Percentiles rank a stretch among this genome's conserved stretches.
These are phyloP conservation scores for Syzygium syzygioides DNA, from an alignment of 441 rosid genomes.

Conservation along the genomic window DNA sequence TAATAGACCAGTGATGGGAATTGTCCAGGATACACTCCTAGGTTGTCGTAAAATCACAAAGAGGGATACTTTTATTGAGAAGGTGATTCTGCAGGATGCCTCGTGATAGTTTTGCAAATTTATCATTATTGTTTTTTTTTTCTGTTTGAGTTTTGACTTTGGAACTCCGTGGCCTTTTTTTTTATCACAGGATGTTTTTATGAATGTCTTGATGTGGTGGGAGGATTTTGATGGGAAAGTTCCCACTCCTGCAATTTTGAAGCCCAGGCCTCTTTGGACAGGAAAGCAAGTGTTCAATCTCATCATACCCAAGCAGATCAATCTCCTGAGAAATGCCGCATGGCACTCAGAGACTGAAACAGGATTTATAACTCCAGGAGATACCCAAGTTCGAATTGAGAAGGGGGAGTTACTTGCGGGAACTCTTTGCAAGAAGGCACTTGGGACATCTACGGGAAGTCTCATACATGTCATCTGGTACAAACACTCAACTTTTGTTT, in stretches of 20 bases:
- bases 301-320: conserved; percentile 97
- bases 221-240: conserved; percentile 99
- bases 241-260: conserved; percentile 91
- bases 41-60: conserved; percentile 99
- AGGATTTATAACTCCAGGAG: conserved; percentile 87
- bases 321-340: conserved; percentile 82
- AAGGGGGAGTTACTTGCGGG: conserved; percentile 92
- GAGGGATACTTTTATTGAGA: conserved; percentile 98
- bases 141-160: conserved; percentile 3
- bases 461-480: conserved; percentile 98
- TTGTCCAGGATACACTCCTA: conserved; percentile 95
- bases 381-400: conserved; percentile 91
- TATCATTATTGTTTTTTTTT: not conserved
- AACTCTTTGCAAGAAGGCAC: conserved; percentile 96
- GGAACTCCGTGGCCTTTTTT: not conserved
- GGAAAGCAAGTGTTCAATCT: conserved; percentile 99
- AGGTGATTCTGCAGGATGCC: conserved; percentile 37
- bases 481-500: conserved; percentile 5
- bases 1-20: conserved; percentile 99
- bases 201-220: conserved; percentile 99
- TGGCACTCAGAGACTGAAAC: conserved; percentile 88
- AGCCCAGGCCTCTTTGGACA: conserved; percentile 97
- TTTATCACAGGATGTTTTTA: conserved; percentile 82
- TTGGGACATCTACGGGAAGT: conserved; percentile 94
- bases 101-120: not conserved